phyloP scores from a whole-genome alignment of 1,284 basidiomycete species.

The Cryptococcus amylolentus region DNA sequence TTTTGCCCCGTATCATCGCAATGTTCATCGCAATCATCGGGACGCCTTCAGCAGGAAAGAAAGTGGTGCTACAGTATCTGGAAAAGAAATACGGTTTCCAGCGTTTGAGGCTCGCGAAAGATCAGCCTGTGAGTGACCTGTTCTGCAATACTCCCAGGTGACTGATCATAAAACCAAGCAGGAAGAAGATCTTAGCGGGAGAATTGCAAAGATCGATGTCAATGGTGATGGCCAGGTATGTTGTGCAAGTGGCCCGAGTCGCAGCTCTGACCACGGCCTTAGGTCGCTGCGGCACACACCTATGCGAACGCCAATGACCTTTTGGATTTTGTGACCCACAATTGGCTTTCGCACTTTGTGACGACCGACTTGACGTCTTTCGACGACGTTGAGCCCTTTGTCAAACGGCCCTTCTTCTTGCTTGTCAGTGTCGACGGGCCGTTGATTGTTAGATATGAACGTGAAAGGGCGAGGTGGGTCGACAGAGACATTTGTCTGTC shows the following conservation, averaged over 20 bases:
- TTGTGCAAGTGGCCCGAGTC: too few species aligned
- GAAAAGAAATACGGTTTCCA: slow-evolving; percentile 53
- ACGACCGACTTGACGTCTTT: slow-evolving; percentile 66
- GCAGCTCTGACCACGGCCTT: too few species aligned
- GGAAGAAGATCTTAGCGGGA: too few species aligned
- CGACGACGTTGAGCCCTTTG: slow-evolving; percentile 63
- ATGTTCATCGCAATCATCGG: slow-evolving; percentile 88
- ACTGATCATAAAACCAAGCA: too few species aligned
- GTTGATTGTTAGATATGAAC: slow-evolving; percentile 53
- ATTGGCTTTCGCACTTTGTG: slow-evolving; percentile 79
- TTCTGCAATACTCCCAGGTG: slow-evolving; percentile 13
- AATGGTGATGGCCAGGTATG: too few species aligned
- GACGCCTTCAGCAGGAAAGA: slow-evolving; percentile 75
- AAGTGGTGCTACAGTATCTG: slow-evolving; percentile 70
- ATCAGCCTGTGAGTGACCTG: slow-evolving; percentile 6
- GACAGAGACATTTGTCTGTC: background rate
- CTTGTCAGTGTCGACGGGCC: slow-evolving; percentile 85
- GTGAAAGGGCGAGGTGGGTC: slow-evolving; percentile 56
- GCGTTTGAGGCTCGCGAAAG: slow-evolving; percentile 41
- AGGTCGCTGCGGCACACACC: too few species aligned
- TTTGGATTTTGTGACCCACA: slow-evolving; percentile 71
- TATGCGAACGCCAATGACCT: slow-evolving; percentile 61
- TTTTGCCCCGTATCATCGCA: background rate
- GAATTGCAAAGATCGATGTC: too few species aligned
- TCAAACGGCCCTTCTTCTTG: slow-evolving; percentile 86